Evolutionary conservation across 2,329 filamentous ascomycete genomes (phyloP).

Genomic region (Aspergillus sp.): DNA sequence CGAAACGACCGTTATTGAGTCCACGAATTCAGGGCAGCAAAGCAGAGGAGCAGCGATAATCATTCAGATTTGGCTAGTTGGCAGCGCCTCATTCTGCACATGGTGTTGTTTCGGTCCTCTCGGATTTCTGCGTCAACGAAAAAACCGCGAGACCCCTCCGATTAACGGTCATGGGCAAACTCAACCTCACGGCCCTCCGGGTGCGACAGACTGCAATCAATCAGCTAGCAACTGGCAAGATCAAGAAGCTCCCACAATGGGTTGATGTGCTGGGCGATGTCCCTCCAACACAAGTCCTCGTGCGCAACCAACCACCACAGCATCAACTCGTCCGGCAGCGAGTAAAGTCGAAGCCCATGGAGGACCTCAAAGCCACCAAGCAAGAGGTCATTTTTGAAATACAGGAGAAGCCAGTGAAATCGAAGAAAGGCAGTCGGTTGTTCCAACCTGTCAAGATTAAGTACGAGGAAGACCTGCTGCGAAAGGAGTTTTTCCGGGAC

Average conservation of each 20-base stretch:
- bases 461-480: constrained; percentile 77
- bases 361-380: constrained; percentile 16
- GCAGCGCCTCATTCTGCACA: neutral
- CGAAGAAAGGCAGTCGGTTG: constrained; percentile 61
- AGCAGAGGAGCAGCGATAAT: too few species aligned
- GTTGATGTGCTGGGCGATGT: constrained; percentile 48
- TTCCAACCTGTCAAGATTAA: constrained; percentile 70
- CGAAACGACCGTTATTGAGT: too few species aligned
- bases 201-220: constrained; percentile 37
- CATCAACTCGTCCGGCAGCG: constrained; percentile 36
- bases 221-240: constrained; percentile 31
- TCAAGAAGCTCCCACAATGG: constrained; percentile 41
- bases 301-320: constrained; percentile 48
- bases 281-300: constrained; percentile 53
- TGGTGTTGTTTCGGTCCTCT: neutral
- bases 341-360: constrained; percentile 18
- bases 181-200: constrained; percentile 40
- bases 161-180: constrained; percentile 34
- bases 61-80: too few species aligned
- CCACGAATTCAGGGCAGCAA: too few species aligned
- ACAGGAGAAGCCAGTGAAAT: constrained; percentile 35
- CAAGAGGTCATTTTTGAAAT: constrained; percentile 30
- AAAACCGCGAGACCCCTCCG: neutral
- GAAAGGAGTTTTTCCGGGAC: constrained; percentile 77
- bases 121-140: too few species aligned